Conservation (phyloP, 1,284 basidiomycete species). For the Inonotus obliquus region DNA sequence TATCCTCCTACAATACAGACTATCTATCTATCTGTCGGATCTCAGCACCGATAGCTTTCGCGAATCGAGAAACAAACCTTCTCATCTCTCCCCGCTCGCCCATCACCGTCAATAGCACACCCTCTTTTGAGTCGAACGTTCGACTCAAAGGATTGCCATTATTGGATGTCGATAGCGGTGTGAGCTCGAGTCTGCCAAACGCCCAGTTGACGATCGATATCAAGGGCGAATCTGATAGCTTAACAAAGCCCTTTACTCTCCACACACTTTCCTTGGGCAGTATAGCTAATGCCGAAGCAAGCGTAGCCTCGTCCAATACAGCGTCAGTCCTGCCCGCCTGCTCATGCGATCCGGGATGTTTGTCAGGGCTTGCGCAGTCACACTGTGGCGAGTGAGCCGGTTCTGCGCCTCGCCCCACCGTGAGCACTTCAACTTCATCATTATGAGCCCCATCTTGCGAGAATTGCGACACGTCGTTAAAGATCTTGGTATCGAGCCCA, state of each 20-base stretch:
- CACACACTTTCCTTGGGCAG: slow-evolving; percentile 68
- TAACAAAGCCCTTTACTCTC: slow-evolving; percentile 81
- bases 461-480: slow-evolving; percentile 34
- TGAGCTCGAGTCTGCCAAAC: slow-evolving; percentile 79
- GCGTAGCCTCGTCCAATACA: slow-evolving; percentile 12
- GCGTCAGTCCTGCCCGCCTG: slow-evolving; percentile 18
- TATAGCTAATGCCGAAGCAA: slow-evolving; percentile 37
- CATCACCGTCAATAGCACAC: slow-evolving; percentile 75
- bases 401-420: slow-evolving; percentile 45
- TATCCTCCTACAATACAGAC: not conserved
- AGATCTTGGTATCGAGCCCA: slow-evolving; percentile 78
- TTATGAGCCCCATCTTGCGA: slow-evolving; percentile 41
- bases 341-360: slow-evolving; percentile 19
- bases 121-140: slow-evolving; percentile 27
- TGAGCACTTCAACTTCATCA: slow-evolving; percentile 80
- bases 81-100: slow-evolving; percentile 80
- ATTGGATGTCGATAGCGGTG: slow-evolving; percentile 27
- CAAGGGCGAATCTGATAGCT: slow-evolving; percentile 17
- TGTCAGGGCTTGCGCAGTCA: slow-evolving; percentile 27
- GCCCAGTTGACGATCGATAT: slow-evolving; percentile 82
- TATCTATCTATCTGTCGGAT: not conserved
- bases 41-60: slow-evolving; percentile 42
- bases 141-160: slow-evolving; percentile 25
- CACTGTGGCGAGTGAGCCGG: slow-evolving; percentile 26
- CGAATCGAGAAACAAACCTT: slow-evolving; percentile 52